Conservation (phyloP, 768 basidiomycete species). For the Agaricus blazei region DNA sequence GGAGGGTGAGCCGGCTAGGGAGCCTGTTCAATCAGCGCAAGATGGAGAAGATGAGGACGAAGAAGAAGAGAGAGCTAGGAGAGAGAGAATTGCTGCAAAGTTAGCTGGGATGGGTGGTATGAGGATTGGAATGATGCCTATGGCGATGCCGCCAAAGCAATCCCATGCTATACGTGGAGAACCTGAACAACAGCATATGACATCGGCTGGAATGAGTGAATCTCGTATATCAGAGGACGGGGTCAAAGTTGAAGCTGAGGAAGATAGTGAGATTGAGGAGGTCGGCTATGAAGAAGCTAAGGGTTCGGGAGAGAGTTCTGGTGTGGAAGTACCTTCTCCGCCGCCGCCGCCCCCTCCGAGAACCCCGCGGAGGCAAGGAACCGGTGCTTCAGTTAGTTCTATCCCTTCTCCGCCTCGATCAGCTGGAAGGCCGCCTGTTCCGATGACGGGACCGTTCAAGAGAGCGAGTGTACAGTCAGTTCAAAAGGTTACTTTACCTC, state of each 20-base stretch:
- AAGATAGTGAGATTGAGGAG: conserved; percentile 72
- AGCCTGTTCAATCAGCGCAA: conserved; percentile 18
- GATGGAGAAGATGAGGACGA: conserved; percentile 34
- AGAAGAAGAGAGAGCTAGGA: conserved; percentile 58
- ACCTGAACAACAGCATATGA: conserved; percentile 16
- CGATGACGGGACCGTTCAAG: conserved; percentile 29
- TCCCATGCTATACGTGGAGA: conserved; percentile 22
- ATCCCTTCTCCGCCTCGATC: conserved; percentile 15
- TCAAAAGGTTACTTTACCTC: background rate
- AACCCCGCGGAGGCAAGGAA: conserved; percentile 17
- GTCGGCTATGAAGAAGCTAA: conserved; percentile 51
- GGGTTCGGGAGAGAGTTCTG: conserved; percentile 35
- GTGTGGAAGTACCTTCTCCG: conserved; percentile 41
- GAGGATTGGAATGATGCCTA: conserved; percentile 54
- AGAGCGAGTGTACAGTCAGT: conserved; percentile 33
- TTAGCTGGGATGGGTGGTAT: conserved; percentile 52
- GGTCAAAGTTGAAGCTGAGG: conserved; percentile 62
- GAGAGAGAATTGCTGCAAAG: conserved; percentile 49
- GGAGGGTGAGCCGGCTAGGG: conserved; percentile 22
- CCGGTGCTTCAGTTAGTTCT: conserved; percentile 12
- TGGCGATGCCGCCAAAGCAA: conserved; percentile 27
- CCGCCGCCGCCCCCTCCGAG: conserved; percentile 56
- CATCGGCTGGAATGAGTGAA: conserved; percentile 27
- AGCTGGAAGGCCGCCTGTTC: conserved; percentile 47
- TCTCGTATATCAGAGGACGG: conserved; percentile 57